phyloP scores from a whole-genome alignment of 192 early-diverging fungal genomes.

The Coemansia sp. region DNA sequence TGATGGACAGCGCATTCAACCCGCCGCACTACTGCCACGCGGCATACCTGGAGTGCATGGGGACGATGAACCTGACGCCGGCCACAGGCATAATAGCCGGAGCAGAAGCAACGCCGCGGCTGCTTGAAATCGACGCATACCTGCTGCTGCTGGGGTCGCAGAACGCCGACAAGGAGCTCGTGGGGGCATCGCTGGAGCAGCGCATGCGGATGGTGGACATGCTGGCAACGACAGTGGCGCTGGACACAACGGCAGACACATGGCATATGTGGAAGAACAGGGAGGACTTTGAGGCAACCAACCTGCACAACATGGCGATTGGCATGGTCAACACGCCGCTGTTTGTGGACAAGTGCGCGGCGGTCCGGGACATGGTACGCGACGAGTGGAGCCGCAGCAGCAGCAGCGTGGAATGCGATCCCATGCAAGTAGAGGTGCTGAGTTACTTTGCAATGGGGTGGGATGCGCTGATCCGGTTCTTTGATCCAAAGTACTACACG shows the following conservation, averaged over 20 bases:
- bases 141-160: constrained; percentile 63
- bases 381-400: constrained; percentile 14
- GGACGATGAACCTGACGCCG: constrained; percentile 18
- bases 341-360: constrained; percentile 68
- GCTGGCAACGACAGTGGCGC: constrained; percentile 48
- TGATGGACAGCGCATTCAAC: constrained; percentile 79
- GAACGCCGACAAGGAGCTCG: constrained; percentile 71
- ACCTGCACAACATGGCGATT: constrained; percentile 53
- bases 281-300: constrained; percentile 29
- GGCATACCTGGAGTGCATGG: constrained; percentile 48
- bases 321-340: constrained; percentile 61
- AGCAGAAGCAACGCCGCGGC: constrained; percentile 11
- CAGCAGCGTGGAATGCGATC: background rate
- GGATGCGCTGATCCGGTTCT: constrained; percentile 75
- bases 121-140: constrained; percentile 58
- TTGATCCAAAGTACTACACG: constrained; percentile 73
- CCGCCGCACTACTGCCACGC: constrained; percentile 61
- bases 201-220: constrained; percentile 73
- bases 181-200: constrained; percentile 59
- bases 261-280: constrained; percentile 48
- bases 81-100: constrained; percentile 8
- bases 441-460: constrained; percentile 75
- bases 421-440: constrained; percentile 13
- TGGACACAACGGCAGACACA: constrained; percentile 33
- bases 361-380: constrained; percentile 18